A percentile compares a stretch with the other conserved stretches of the same genome.
Conservation (phyloP, 2,329 filamentous ascomycete species). For the Claviceps citrina region DNA sequence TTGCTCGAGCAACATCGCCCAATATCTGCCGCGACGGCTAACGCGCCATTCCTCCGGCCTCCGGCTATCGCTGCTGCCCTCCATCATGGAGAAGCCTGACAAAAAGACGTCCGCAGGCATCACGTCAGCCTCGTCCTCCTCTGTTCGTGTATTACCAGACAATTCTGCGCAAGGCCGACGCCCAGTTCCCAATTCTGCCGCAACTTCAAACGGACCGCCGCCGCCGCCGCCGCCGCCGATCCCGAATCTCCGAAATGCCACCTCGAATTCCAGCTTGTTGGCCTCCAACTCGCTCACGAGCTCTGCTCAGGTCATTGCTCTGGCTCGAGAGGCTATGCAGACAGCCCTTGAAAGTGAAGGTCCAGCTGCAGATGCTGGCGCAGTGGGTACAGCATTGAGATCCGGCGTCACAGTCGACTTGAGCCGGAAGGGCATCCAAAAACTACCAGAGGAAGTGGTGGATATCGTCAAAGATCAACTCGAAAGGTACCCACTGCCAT, state of each 20-base stretch:
- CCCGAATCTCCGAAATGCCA: conserved; percentile 30
- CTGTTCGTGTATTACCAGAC: conserved; percentile 25
- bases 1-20: conserved; percentile 1
- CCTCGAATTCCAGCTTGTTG: conserved; percentile 32
- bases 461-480: conserved; percentile 60
- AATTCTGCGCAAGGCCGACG: conserved; percentile 24
- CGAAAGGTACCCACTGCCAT: conserved; percentile 39
- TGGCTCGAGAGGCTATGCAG: conserved; percentile 52
- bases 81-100: conserved; percentile 21
- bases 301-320: conserved; percentile 43
- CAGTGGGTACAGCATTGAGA: conserved; percentile 44
- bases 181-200: conserved; percentile 22
- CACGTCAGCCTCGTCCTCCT: conserved; percentile 12
- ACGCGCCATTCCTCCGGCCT: conserved; percentile 2
- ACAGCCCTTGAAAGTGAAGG: conserved; percentile 50
- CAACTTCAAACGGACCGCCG: conserved; percentile 25
- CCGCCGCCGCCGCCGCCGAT: conserved; percentile 31
- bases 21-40: conserved; percentile 4
- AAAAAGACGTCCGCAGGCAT: conserved; percentile 15
- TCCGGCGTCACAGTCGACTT: conserved; percentile 66
- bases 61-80: conserved; percentile 8
- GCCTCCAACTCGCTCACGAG: conserved; percentile 39
- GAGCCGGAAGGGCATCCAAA: conserved; percentile 58
- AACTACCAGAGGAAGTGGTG: conserved; percentile 57
- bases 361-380: conserved; percentile 44